Base-by-base conservation (phyloP, 1,284 basidiomycete genomes). In the Vanrija sp. region DNA sequence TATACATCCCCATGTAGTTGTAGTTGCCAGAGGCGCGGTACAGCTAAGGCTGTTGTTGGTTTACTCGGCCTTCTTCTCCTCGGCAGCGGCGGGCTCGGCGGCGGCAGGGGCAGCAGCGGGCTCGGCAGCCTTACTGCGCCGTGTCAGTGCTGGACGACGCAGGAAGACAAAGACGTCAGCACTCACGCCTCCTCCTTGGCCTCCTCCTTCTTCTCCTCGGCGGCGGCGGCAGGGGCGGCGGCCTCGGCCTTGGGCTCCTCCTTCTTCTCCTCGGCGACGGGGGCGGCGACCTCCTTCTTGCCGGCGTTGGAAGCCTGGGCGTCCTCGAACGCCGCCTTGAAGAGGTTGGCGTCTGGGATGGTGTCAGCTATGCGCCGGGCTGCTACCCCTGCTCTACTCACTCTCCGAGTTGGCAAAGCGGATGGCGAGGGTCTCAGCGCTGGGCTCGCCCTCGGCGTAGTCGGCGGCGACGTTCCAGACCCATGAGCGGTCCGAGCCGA, bases 401-500 rank as follows among this genome's bases (percentile, higher is more conserved):
- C 93, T 94, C 25, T 98, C 96, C 57, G 89, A 82, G 79, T 97
- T 98, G 61, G 91, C 95, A 71, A 99, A 98, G 58, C 96, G 88
- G 72, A 99, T 98, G 45, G 96, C 96, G 52, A 99, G 85, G 19
- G 95, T 98, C 79, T 98, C 95, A 20, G 92, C 78, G 41, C 87
- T 87, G 19, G 94, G 84, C 53, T 89, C 90, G 55, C 83, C 83
- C 72, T 97, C 94, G 49, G 95, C 85, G 72, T 90, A 92, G 76
- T 99, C 96, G 42, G 95, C 96, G 51, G 86, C 83, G 51, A 96
- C 94, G 78, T 97, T 94, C 87, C 88, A 98, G 38, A 99, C 96
- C 96, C 96, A 98, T 67, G 92, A 96, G 76, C 96, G 86, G 81
- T 99, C 96, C 50, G 94, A 98, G 47, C 95, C 96, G 69, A 98